These are phyloP conservation scores for Isabelozyma heimii DNA, from an alignment of 805 yeast species.

Conservation along the genomic window DNA sequence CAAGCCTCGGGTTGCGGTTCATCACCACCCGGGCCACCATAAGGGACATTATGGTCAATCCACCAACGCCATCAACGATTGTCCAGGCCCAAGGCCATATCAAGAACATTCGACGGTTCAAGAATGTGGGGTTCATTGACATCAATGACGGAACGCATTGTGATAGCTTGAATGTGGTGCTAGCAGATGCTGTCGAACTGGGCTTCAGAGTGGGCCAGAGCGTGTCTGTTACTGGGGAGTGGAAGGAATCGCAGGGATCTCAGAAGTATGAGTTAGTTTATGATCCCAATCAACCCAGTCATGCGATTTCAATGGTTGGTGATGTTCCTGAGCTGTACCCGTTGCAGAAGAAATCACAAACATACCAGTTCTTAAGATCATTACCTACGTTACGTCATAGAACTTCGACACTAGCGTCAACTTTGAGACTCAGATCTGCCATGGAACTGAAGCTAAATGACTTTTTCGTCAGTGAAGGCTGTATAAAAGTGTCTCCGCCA, in stretches of 20 bases:
- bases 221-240: slow-evolving; percentile 28
- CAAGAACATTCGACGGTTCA: slow-evolving; percentile 65
- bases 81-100: slow-evolving; percentile 63
- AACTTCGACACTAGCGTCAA: slow-evolving; percentile 59
- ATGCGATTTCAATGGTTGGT: slow-evolving; percentile 52
- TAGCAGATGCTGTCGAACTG: slow-evolving; percentile 21
- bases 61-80: slow-evolving; percentile 33
- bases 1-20: no score
- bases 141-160: slow-evolving; percentile 73
- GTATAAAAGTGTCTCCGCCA: slow-evolving; percentile 81
- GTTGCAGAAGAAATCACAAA: slow-evolving; percentile 74
- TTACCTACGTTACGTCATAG: slow-evolving; percentile 79
- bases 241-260: slow-evolving; percentile 29
- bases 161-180: slow-evolving; percentile 49
- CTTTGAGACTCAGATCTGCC: slow-evolving; percentile 70
- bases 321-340: slow-evolving; percentile 66
- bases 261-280: slow-evolving; percentile 32
- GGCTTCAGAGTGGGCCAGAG: slow-evolving; percentile 48
- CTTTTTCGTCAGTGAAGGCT: slow-evolving; percentile 54
- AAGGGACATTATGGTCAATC: slow-evolving; percentile 23
- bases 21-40: slow-evolving; percentile 11
- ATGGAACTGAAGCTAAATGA: slow-evolving; percentile 52
- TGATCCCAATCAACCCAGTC: slow-evolving; percentile 22
- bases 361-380: slow-evolving; percentile 63
- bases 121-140: slow-evolving; percentile 78